Evolutionary conservation across 257 asterid genomes (phyloP), one percentile per base, ranked within the genome.

Genomic region (Euphrasia confusa): DNA sequence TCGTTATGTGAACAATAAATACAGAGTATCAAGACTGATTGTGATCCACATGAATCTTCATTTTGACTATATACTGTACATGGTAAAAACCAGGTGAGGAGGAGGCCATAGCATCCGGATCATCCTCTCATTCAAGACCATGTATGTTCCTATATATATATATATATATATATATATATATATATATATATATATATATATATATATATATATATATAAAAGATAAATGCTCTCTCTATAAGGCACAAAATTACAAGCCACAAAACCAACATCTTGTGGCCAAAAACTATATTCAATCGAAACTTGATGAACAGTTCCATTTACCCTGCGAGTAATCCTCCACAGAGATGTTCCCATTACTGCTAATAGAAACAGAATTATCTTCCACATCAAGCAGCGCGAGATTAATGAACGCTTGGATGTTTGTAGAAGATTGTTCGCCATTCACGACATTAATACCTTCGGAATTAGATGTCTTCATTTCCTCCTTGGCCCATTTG

Each of bases 301-400:
- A 85, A 83, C 94, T 85, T 67, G 96, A 82, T 26, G 95, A 81
- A 42, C 84, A 83, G 72, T 95, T 88, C 87, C 88, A 82, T 70
- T 96, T 76, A 47, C 92, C 91, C 24, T 72, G 81, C 63, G 88
- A 76, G 68, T 88, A 91, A 76, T 83, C 95, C 78, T 91, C 96
- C 28, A 88, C 95, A 0, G 95, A 86, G 60, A 82, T 79, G 74
- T 76, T 84, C 60, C 81, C 89, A 0, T 77, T 70, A 75, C 97
- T 84, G 82, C 84, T 78, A 39, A 59, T 69, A n/a, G 97, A 88
- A 44, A 65, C 79, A 4, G 88, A 76, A 55, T 84, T 94, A 9
- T 88, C 95, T 67, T 83, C 97, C 78, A 86, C 35, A 63, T 88
- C 75, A 45, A 77, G 79, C 71, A 91, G 70, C 4, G 95, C 98